phyloP scores from a whole-genome alignment of 192 early-diverging fungal species.

The Gigaspora rosea region DNA sequence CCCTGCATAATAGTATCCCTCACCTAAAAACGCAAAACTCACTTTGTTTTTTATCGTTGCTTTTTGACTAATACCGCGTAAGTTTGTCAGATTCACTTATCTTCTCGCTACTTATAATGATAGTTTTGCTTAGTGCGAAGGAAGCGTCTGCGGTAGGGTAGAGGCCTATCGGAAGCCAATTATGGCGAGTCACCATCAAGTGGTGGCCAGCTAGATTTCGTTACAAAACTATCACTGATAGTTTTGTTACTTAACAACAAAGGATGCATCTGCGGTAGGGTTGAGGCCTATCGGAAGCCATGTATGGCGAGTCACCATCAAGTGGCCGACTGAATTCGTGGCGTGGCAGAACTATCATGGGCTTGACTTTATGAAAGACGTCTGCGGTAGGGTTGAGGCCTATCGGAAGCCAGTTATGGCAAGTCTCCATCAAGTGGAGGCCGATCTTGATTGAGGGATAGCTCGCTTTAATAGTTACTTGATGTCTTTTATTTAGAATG shows the following conservation, averaged over 20 bases:
- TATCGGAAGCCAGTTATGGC: slow-evolving; percentile 34
- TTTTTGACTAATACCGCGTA: background rate
- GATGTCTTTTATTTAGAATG: background rate
- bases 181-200: slow-evolving; percentile 33
- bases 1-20: no score
- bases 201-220: slow-evolving; percentile 28
- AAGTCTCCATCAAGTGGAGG: slow-evolving; percentile 27
- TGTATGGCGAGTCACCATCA: slow-evolving; percentile 31
- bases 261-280: slow-evolving; percentile 32
- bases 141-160: slow-evolving; percentile 33
- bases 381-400: slow-evolving; percentile 28
- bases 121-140: slow-evolving; percentile 30
- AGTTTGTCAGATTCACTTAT: slow-evolving; percentile 8
- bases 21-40: no score
- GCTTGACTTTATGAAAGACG: background rate
- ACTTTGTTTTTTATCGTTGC: background rate
- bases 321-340: slow-evolving; percentile 29
- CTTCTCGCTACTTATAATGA: slow-evolving; percentile 12
- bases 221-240: slow-evolving; percentile 18
- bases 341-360: background rate
- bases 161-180: slow-evolving; percentile 34
- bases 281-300: slow-evolving; percentile 34
- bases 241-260: slow-evolving; percentile 26
- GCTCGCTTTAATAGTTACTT: background rate
- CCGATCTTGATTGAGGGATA: slow-evolving; percentile 1